Evolutionary conservation across 441 rosid species (phyloP).

Genomic region (Macaranga tanarius): DNA sequence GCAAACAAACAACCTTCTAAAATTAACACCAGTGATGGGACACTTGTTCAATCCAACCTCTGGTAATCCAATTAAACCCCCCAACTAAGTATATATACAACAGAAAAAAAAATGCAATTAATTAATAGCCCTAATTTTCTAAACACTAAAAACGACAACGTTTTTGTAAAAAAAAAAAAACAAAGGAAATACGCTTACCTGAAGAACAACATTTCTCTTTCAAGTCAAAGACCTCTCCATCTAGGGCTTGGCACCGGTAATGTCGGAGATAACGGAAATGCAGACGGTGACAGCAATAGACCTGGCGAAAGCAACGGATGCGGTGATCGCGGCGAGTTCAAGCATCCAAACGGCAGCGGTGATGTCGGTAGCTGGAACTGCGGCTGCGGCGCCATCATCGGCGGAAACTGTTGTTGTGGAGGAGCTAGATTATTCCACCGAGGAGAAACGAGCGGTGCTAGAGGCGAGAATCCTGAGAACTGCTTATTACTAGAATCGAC

Average conservation of each 20-base stretch:
- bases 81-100: conserved; percentile 14
- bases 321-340: conserved; percentile 69
- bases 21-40: conserved; percentile 20
- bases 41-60: conserved; percentile 12
- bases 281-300: conserved; percentile 56
- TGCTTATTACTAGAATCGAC: conserved; percentile 47
- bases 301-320: conserved; percentile 68
- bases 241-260: conserved; percentile 47
- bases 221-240: conserved; percentile 49
- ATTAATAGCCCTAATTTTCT: conserved; percentile 2
- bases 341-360: conserved; percentile 64
- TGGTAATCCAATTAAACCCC: conserved; percentile 17
- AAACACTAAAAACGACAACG: conserved; percentile 8
- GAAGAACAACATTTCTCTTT: not conserved
- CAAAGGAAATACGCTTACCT: conserved; percentile 15
- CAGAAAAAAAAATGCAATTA: not conserved
- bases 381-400: conserved; percentile 27
- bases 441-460: conserved; percentile 62
- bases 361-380: conserved; percentile 45
- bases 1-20: conserved; percentile 5
- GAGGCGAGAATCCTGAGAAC: conserved; percentile 60
- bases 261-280: conserved; percentile 69
- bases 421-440: conserved; percentile 44
- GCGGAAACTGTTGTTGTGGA: conserved; percentile 23
- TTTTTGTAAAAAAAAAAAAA: not conserved